A percentile compares a stretch with the other conserved stretches of the same genome.
Conservation (phyloP, 305 asterid species). For the Fraxinus velutina region DNA sequence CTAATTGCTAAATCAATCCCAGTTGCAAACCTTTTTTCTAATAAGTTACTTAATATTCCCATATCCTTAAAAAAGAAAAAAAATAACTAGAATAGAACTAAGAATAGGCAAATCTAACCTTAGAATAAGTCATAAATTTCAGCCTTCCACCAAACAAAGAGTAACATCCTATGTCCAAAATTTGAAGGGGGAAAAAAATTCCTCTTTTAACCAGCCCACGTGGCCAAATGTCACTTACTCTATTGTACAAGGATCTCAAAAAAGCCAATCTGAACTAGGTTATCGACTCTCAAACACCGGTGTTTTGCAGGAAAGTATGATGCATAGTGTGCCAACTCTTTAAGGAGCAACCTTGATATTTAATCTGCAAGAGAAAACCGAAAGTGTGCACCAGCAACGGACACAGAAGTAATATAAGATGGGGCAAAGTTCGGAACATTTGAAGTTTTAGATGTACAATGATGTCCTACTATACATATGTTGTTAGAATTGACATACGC, state of each 20-base stretch:
- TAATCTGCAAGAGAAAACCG: constrained; percentile 43
- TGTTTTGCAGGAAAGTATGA: background rate
- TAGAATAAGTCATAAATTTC: background rate
- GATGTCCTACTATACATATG: background rate
- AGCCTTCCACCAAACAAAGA: background rate
- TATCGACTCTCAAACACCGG: background rate
- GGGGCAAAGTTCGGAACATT: background rate
- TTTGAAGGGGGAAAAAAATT: background rate
- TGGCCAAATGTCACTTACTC: background rate
- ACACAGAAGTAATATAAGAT: background rate
- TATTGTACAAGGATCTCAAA: background rate
- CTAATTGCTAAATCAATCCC: constrained; percentile 9
- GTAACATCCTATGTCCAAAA: background rate
- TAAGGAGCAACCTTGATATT: constrained; percentile 30
- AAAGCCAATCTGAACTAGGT: background rate
- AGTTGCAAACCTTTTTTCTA: background rate
- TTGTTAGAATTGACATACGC: background rate
- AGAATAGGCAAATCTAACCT: background rate
- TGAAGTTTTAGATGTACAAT: background rate
- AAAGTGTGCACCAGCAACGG: background rate
- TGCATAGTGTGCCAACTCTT: background rate
- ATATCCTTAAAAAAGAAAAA: background rate
- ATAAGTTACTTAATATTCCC: background rate
- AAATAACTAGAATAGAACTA: too few relatives aligned
- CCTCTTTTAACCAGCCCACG: background rate